These are phyloP conservation scores for Nymphaea colorata DNA, from an alignment of 164 flowering plant genomes.

Conservation along the genomic window DNA sequence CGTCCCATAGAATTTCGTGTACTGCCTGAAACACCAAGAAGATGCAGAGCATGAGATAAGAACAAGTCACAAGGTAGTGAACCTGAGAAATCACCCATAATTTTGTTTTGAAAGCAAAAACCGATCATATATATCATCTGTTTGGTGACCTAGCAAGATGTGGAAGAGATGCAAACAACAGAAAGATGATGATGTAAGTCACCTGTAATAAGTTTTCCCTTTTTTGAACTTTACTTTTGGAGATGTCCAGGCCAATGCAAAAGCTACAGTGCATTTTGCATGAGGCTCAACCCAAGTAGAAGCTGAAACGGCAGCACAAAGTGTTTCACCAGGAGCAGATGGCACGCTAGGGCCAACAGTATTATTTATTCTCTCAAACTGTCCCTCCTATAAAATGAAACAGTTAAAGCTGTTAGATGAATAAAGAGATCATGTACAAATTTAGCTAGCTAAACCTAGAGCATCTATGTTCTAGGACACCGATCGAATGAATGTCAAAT, in stretches of 20 bases:
- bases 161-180: background rate
- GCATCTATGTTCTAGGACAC: too few relatives aligned
- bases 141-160: too few relatives aligned
- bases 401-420: background rate
- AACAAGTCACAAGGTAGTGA: too few relatives aligned
- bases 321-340: constrained; percentile 69
- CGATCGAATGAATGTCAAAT: too few relatives aligned
- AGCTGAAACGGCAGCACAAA: constrained; percentile 89
- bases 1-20: constrained; percentile 88
- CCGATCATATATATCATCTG: background rate
- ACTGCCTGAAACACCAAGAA: constrained; percentile 51
- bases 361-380: constrained; percentile 65
- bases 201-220: constrained; percentile 73
- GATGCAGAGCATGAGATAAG: too few relatives aligned
- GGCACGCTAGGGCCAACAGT: constrained; percentile 55
- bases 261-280: constrained; percentile 84
- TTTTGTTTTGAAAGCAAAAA: background rate
- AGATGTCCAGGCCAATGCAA: constrained; percentile 81
- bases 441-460: background rate
- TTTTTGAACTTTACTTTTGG: constrained; percentile 76
- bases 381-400: constrained; percentile 45
- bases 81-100: too few relatives aligned
- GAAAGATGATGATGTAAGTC: background rate
- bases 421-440: background rate
- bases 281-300: constrained; percentile 93